Conservation (phyloP, 495 filamentous ascomycete genomes). For the Cairneyella variabilis region DNA sequence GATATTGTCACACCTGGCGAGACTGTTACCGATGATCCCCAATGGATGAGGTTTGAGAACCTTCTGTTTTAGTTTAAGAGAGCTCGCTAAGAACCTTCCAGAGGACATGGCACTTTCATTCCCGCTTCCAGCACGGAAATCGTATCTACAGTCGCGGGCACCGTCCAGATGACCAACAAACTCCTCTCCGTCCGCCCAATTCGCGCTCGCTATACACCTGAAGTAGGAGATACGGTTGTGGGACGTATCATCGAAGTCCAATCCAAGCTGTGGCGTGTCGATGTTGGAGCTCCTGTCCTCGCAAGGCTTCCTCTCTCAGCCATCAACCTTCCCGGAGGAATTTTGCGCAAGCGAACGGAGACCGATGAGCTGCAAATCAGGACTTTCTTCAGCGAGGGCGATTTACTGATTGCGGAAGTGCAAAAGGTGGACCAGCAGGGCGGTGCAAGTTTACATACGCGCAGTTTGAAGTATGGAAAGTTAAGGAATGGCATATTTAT, state of each 20-base stretch:
- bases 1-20: constrained; percentile 84
- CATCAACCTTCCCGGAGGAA: constrained; percentile 94
- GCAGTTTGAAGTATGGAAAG: constrained; percentile 90
- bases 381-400: constrained; percentile 87
- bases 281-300: constrained; percentile 78
- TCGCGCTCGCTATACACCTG: constrained; percentile 88
- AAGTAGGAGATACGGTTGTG: constrained; percentile 93
- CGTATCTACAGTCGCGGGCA: constrained; percentile 81
- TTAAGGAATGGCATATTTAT: constrained; percentile 88
- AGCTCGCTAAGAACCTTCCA: constrained; percentile 26
- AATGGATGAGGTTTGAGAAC: constrained; percentile 82
- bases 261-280: constrained; percentile 86
- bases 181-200: constrained; percentile 85
- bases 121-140: constrained; percentile 61
- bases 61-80: neutral
- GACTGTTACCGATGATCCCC: constrained; percentile 80
- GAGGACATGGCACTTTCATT: constrained; percentile 80
- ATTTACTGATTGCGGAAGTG: constrained; percentile 86
- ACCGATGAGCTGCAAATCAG: constrained; percentile 95
- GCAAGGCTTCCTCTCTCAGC: constrained; percentile 77
- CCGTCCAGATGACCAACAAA: constrained; percentile 88
- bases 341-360: constrained; percentile 82
- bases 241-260: constrained; percentile 93
- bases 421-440: constrained; percentile 81
- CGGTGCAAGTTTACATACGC: constrained; percentile 80